These are phyloP conservation scores for Nitzschia sp. DNA, from an alignment of 108 stramenopile species.

Conservation along the genomic window DNA sequence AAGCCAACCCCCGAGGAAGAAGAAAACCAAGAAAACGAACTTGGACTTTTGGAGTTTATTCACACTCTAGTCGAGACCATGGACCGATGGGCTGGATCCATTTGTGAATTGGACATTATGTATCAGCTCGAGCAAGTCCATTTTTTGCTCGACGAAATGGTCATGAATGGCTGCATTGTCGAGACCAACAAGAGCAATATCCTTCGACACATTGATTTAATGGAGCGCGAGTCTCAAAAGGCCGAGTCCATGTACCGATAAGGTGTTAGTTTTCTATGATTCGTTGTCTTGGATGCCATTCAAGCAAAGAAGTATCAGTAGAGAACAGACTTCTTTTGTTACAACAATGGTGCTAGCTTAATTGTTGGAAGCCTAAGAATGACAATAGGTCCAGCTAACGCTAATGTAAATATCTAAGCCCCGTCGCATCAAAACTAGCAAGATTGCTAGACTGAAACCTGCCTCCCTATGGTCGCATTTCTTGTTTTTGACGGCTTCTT, in stretches of 20 bases:
- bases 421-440: no score
- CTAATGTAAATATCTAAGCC: no score
- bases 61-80: conserved; percentile 93
- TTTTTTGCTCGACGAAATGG: conserved; percentile 96
- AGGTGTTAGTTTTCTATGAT: no score
- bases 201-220: conserved; percentile 84
- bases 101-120: conserved; percentile 97
- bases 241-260: conserved; percentile 91
- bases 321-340: not conserved
- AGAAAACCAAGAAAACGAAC: conserved; percentile 92
- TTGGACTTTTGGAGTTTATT: conserved; percentile 95
- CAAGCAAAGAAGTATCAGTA: conserved; percentile 2
- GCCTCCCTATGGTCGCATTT: no score
- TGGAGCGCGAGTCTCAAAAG: conserved; percentile 87
- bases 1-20: conserved; percentile 77
- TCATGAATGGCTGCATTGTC: conserved; percentile 92
- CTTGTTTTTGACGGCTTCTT: no score
- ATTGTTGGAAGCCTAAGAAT: no score
- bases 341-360: not conserved
- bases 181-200: conserved; percentile 91
- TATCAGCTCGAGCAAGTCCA: conserved; percentile 96
- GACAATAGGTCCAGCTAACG: no score
- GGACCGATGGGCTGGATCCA: conserved; percentile 80
- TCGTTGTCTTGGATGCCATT: no score
- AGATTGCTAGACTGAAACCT: no score